Evolutionary conservation across 1,139 yeast genomes (phyloP).

Genomic region (Scheffersomyces stambukii): DNA sequence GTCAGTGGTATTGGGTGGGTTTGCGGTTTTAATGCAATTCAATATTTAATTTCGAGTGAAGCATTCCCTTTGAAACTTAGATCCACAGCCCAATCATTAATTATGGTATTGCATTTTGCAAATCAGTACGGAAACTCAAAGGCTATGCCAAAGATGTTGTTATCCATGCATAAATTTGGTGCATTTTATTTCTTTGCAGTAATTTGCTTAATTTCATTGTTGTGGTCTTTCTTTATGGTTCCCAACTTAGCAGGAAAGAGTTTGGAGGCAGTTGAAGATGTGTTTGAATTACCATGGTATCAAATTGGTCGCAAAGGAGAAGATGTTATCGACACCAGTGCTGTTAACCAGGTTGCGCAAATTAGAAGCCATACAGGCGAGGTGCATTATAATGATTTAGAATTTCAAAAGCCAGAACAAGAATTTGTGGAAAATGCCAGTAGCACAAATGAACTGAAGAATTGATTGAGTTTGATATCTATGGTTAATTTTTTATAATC

Average conservation of each 20-base stretch:
- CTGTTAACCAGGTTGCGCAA: conserved; percentile 25
- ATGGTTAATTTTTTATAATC: too few species aligned
- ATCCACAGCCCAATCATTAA: conserved; percentile 43
- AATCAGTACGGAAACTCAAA: conserved; percentile 54
- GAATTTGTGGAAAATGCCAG: too few species aligned
- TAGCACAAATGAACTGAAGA: too few species aligned
- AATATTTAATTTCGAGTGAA: conserved; percentile 53
- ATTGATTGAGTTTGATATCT: too few species aligned
- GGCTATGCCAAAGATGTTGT: conserved; percentile 47
- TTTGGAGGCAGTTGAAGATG: conserved; percentile 49
- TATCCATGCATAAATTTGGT: conserved; percentile 42
- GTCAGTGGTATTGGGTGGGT: conserved; percentile 55
- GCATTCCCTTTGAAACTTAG: conserved; percentile 50
- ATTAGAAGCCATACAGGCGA: too few species aligned
- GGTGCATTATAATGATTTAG: too few species aligned
- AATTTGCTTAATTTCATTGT: conserved; percentile 30
- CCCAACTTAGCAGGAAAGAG: conserved; percentile 50
- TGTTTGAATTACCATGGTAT: conserved; percentile 54
- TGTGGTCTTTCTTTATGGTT: conserved; percentile 46
- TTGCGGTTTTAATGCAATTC: conserved; percentile 54
- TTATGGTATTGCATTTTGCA: conserved; percentile 52
- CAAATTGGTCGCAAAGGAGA: conserved; percentile 48
- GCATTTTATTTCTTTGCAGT: conserved; percentile 48
- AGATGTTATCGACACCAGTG: conserved; percentile 45
- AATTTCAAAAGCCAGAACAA: too few species aligned